Conservation (phyloP, 1,139 yeast genomes). For the Taphrina pruni region DNA sequence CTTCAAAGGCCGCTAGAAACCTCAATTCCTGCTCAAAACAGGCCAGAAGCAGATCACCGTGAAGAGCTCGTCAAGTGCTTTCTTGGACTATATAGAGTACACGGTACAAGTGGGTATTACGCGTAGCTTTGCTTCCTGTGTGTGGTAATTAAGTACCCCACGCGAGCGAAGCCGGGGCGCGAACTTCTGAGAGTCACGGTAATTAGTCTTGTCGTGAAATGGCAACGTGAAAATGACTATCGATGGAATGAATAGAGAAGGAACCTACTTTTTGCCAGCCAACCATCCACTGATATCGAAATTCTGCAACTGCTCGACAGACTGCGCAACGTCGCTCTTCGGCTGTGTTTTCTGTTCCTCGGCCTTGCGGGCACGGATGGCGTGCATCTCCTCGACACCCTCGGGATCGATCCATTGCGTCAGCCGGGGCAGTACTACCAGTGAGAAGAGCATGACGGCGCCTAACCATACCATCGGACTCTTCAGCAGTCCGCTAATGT, state of each 20-base stretch:
- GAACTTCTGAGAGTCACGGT: no score
- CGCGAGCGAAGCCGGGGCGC: no score
- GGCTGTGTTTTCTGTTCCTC: conserved; percentile 10
- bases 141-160: no score
- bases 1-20: no score
- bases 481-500: conserved; percentile 15
- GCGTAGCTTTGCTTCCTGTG: no score
- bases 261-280: conserved; percentile 32
- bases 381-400: conserved; percentile 35
- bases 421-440: conserved; percentile 27
- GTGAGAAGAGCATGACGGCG: conserved; percentile 24
- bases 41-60: no score
- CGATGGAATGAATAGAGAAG: background rate
- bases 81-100: no score
- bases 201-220: no score
- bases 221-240: no score
- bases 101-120: no score
- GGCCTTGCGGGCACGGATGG: conserved; percentile 14
- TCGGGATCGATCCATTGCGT: conserved; percentile 32
- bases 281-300: conserved; percentile 39
- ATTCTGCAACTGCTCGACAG: conserved; percentile 33
- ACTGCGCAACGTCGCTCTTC: conserved; percentile 4
- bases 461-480: conserved; percentile 33
- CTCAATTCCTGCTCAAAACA: no score
- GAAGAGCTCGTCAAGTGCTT: no score